These are phyloP conservation scores for Metschnikowia aberdeeniae DNA, from an alignment of 805 yeast species.

Conservation along the genomic window DNA sequence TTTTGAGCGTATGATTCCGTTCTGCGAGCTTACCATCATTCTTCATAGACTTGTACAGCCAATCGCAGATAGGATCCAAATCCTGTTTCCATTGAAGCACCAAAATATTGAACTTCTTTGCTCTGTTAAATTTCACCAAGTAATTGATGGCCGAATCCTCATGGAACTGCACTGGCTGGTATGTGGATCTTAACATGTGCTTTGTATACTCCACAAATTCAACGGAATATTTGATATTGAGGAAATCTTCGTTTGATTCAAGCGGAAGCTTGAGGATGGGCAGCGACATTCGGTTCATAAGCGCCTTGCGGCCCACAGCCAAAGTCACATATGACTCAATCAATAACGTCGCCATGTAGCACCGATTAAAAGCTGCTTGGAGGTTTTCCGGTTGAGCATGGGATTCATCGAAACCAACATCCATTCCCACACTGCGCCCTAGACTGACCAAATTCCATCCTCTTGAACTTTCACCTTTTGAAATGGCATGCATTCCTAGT, in stretches of 20 bases:
- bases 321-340: conserved; percentile 15
- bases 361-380: conserved; percentile 7
- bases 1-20: conserved; percentile 17
- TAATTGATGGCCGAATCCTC: conserved; percentile 17
- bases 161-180: conserved; percentile 15
- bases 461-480: conserved; percentile 16
- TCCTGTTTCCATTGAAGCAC: conserved; percentile 16
- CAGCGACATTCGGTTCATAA: conserved; percentile 6
- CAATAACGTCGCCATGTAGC: conserved; percentile 14
- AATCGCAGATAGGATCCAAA: conserved; percentile 12
- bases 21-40: conserved; percentile 9
- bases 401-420: conserved; percentile 15
- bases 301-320: conserved; percentile 13
- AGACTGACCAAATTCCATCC: conserved; percentile 17
- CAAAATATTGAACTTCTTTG: conserved; percentile 15
- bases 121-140: conserved; percentile 17
- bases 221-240: conserved; percentile 11
- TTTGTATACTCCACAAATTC: conserved; percentile 16
- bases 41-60: conserved; percentile 16
- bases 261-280: conserved; percentile 13
- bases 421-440: conserved; percentile 15
- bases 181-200: conserved; percentile 16
- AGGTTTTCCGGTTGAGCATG: conserved; percentile 5
- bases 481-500: conserved; percentile 13
- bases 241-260: conserved; percentile 12